These are phyloP conservation scores for Megacollybia marginata DNA, from an alignment of 768 basidiomycete genomes.

Conservation along the genomic window DNA sequence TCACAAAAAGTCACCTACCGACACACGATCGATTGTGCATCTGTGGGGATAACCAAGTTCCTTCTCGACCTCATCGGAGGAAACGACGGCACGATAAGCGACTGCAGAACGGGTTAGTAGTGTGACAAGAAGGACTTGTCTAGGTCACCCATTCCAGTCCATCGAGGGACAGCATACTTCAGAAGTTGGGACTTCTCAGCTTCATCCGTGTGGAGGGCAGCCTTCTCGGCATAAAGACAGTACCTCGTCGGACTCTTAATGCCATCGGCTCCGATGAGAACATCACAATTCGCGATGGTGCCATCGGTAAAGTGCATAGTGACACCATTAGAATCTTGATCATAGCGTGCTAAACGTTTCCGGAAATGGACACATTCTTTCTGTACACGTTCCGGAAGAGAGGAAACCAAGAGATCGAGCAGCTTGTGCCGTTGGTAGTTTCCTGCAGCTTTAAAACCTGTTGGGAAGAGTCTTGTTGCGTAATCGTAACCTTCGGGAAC, in stretches of 20 bases:
- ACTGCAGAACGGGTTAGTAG: constrained; percentile 36
- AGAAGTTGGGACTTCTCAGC: constrained; percentile 30
- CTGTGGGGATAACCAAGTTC: constrained; percentile 36
- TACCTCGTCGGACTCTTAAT: constrained; percentile 17
- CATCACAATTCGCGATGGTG: constrained; percentile 49
- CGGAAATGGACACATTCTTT: constrained; percentile 30
- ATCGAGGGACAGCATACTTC: constrained; percentile 42
- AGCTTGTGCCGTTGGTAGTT: constrained; percentile 62
- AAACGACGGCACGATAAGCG: constrained; percentile 55
- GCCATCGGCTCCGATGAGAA: constrained; percentile 31
- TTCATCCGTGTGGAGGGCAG: constrained; percentile 24
- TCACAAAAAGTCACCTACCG: background rate
- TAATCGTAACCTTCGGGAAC: constrained; percentile 29
- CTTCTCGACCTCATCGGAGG: constrained; percentile 36
- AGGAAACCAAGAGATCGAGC: constrained; percentile 46
- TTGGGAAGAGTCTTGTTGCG: constrained; percentile 27
- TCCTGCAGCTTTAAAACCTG: constrained; percentile 28
- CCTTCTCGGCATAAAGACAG: constrained; percentile 30
- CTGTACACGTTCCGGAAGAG: constrained; percentile 35
- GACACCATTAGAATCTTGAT: constrained; percentile 34
- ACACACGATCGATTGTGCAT: constrained; percentile 17
- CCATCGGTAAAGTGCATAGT: constrained; percentile 57
- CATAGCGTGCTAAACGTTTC: constrained; percentile 53
- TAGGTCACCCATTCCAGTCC: constrained; percentile 38
- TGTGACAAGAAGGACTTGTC: constrained; percentile 37